Evolutionary conservation across 805 yeast species (phyloP), one percentile per base, ranked within the genome.

Genomic region (Ogataea ganodermae): DNA sequence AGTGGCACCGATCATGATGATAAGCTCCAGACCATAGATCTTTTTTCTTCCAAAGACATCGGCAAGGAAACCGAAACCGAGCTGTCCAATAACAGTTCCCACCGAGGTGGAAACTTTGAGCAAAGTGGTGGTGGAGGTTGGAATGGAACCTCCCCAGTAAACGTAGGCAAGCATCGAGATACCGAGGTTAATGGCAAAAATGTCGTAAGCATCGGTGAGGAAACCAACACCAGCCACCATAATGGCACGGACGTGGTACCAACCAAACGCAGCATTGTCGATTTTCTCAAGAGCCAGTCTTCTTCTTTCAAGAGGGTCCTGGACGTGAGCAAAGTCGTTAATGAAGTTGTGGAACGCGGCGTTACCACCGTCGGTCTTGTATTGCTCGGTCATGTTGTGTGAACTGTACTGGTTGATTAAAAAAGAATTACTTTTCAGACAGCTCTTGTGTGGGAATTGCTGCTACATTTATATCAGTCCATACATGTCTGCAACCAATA

Each of bases 211-310:
- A 71, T 89, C 97, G 23, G 96, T 89, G 70, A 90, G 68, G 81
- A 89, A 89, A 67, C 97, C 97, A 56, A 89, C 94, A 75, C 97
- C 89, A 10, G 96, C 96, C 65, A 88, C 89, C 68, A 80, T 65
- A 60, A 88, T 86, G 74, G 89, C 86, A 70, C 89, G 80, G 45
- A 86, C 69, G 61, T 87, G 94, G 62, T 86, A 84, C 94, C 90
- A 84, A 49, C 91, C 88, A 58, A 87, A 87, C 0, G 75, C 68
- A 45, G 89, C 87, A 57, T 84, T 82, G 69, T 87, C 96, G 54
- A 87, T 87, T 64, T 86, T 86, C 67, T 86, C 89, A 63, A 87
- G 73, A 35, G 95, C 95, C 62, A 86, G 72, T 74, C 91, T 80
- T 78, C 92, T 81, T 78, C 96, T 83, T 69, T 87, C 94, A 56